Percentiles rank a stretch among this genome's conserved stretches.
phyloP scores from a whole-genome alignment of 2,329 filamentous ascomycete genomes.

The Epichloe festucae region DNA sequence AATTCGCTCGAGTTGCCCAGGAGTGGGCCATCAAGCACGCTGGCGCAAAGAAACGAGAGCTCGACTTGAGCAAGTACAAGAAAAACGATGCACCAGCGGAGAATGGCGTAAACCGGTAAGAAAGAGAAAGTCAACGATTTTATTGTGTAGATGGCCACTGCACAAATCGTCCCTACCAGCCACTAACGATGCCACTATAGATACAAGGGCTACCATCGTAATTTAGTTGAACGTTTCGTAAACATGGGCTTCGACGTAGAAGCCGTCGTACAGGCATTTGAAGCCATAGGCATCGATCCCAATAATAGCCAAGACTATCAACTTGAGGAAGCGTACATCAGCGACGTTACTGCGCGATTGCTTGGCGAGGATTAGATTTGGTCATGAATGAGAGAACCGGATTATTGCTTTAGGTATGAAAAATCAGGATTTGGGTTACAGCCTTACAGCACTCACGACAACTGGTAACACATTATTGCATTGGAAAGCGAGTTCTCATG shows the following conservation, averaged over 20 bases:
- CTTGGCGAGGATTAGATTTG: constrained; percentile 60
- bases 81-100: constrained; percentile 12
- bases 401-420: neutral
- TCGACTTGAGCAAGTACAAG: constrained; percentile 26
- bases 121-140: neutral
- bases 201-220: constrained; percentile 78
- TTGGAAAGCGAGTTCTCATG: constrained; percentile 11
- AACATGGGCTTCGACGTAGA: constrained; percentile 87
- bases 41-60: constrained; percentile 47
- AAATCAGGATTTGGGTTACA: neutral
- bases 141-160: neutral
- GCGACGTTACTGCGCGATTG: constrained; percentile 74
- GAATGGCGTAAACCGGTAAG: constrained; percentile 18
- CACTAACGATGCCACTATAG: constrained; percentile 25
- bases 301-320: constrained; percentile 70
- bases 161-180: neutral
- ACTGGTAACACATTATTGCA: constrained; percentile 5
- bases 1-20: constrained; percentile 69
- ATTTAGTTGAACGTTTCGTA: constrained; percentile 71
- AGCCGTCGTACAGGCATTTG: constrained; percentile 73
- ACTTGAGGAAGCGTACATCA: constrained; percentile 81
- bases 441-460: neutral
- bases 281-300: constrained; percentile 66
- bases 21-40: constrained; percentile 85
- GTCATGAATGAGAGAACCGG: neutral